Base-by-base conservation (phyloP, 2,329 filamentous ascomycete genomes). In the Claviceps paspali region DNA sequence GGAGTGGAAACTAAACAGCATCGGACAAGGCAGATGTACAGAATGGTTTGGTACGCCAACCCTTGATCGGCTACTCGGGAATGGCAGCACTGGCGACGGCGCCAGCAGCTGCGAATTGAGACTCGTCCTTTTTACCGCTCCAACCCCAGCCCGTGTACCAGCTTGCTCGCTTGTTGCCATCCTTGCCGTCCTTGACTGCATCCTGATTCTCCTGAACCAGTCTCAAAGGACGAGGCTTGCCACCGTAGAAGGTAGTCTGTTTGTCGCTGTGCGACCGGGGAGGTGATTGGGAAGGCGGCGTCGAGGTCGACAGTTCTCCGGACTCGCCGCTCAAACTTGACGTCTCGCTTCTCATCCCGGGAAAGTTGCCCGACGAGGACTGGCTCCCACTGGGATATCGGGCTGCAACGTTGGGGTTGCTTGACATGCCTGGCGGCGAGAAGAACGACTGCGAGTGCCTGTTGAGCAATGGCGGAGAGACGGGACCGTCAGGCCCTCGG, bases 191-290 rank as follows among this genome's bases (percentile, higher is more conserved):
- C 48, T 67, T 65, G 42, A 64, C 59, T 2, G 52, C 53, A 35
- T 73, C 70, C 17, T 60, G 56, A 46, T 79, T 79, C 61, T 93
- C 84, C 59, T 91, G 82, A 33, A 96, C 86, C 22, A 98, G 68
- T 12, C 88, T 72, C 45, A 98, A 64, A 6, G 88, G 88, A 26
- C 87, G 73, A 41, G 92, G 77, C 59, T 91, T 91, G 31, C 75
- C 75, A 4, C 71, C 72, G 39, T 73, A 61, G 44, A 72, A 73
- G 2, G 69, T 74, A 27, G 67, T 73, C 41, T 64, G 62, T 55
- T 73, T 72, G 50, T 76, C 68, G 41, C 58, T 57, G 42, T 66
- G 61, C 21, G 59, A 56, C 33, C 56, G 54, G 9, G 73, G 64
- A 12, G 74, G 74, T 21, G 72, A 73, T 60, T 76, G 60, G 35